Base-by-base conservation (phyloP, 2,329 filamentous ascomycete species). In the Pestalotiopsis sp. region DNA sequence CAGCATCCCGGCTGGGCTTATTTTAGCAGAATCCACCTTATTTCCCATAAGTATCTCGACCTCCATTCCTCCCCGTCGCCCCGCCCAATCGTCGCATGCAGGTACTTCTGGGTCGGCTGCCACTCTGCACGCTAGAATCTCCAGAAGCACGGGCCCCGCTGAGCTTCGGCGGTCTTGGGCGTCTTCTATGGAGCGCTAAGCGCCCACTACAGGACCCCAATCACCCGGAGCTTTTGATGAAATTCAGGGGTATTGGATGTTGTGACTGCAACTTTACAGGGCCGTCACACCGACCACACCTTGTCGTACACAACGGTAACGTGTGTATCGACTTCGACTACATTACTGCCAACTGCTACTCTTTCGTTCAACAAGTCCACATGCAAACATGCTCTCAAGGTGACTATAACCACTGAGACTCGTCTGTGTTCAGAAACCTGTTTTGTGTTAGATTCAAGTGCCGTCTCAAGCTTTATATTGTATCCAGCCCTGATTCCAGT, bases 1-100 rank as follows among this genome's bases (percentile, higher is more conserved):
- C 38, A 12, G 38, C 60, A 41, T 41, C 27, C 60, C 60, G 31
- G 60, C 57, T 36, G 20, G 36, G 60, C 60, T 63, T 63, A 63
- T 63, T 63, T 63, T 63, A 63, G 60, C 60, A 63, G 25, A n/a
- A 41, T 41, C 60, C 57, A 60, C 57, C 31, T 11, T n/a, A 13
- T 60, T 13, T 27, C 57, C 14, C 23, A 36, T 6, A 63, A 38
- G 57, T 59, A 59, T 36, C 57, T 59, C 57, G 14, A 12, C 27
- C 23, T n/a, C 23, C 57, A 13, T 27, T 59, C 27, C 23, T 12
- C 23, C 23, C 23, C 57, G 2, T 27, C 25, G 13, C 4, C 23
- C 57, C 57, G 57, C 57, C 57, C 23, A 36, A 23, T 27, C 23
- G 57, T 13, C 57, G 13, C 31, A 27, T 36, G 23, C 57, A 27